These are phyloP conservation scores for Cyamopsis tetragonoloba DNA, from an alignment of 306 rosid species.

Conservation along the genomic window DNA sequence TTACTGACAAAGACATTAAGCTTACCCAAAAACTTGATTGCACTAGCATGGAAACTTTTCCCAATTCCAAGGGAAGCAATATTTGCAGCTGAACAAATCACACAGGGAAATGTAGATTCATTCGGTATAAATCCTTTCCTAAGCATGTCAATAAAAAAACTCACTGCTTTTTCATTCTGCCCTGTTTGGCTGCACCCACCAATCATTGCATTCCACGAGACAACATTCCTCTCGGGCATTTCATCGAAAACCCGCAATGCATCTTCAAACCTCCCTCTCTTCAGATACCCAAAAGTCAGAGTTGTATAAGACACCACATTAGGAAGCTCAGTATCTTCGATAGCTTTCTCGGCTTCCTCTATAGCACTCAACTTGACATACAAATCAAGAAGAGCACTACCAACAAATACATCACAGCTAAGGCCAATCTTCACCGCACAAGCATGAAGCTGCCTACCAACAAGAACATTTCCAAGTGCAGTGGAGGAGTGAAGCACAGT, in stretches of 20 bases:
- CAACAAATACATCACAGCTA: slow-evolving; percentile 58
- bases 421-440: slow-evolving; percentile 55
- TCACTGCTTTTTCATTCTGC: slow-evolving; percentile 73
- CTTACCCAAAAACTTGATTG: slow-evolving; percentile 70
- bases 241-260: slow-evolving; percentile 52
- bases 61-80: slow-evolving; percentile 77
- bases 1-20: slow-evolving; percentile 61
- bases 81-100: slow-evolving; percentile 64
- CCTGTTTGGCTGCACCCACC: slow-evolving; percentile 87
- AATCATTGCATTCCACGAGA: slow-evolving; percentile 88
- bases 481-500: slow-evolving; percentile 62
- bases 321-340: slow-evolving; percentile 48
- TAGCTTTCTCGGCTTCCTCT: slow-evolving; percentile 57
- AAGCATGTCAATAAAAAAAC: slow-evolving; percentile 61
- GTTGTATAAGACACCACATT: slow-evolving; percentile 88
- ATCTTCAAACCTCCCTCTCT: slow-evolving; percentile 50
- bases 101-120: slow-evolving; percentile 81
- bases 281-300: slow-evolving; percentile 66
- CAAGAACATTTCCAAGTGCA: slow-evolving; percentile 26
- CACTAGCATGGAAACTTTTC: slow-evolving; percentile 73
- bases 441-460: slow-evolving; percentile 72
- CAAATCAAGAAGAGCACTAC: slow-evolving; percentile 75
- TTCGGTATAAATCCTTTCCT: slow-evolving; percentile 61
- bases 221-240: slow-evolving; percentile 74
- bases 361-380: slow-evolving; percentile 61